Evolutionary conservation across 1,139 yeast genomes (phyloP).

Genomic region (Suhomyces bokatorum): DNA sequence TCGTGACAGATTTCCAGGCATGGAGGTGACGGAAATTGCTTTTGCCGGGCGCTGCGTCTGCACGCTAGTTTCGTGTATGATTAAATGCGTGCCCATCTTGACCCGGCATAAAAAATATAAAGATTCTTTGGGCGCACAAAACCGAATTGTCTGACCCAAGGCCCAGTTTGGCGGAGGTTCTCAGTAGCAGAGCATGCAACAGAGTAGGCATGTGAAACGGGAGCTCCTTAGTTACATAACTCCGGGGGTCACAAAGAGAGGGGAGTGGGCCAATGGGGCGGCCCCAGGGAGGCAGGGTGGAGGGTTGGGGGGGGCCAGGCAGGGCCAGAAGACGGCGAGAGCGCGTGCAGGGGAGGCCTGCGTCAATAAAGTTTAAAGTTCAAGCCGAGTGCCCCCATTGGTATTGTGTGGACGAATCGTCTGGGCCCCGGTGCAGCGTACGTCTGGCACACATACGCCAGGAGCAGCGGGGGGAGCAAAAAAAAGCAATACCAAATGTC

Average conservation of each 20-base stretch:
- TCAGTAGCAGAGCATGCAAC: background rate
- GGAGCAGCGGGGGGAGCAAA: background rate
- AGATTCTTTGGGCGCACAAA: conserved; percentile 4
- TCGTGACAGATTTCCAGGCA: too few species aligned
- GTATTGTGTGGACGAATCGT: background rate
- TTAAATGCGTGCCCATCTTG: conserved; percentile 3
- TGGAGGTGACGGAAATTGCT: conserved; percentile 3
- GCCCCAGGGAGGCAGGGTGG: too few species aligned
- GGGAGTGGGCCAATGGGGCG: background rate
- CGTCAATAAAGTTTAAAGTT: background rate
- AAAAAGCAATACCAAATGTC: conserved; percentile 1
- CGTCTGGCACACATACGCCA: too few species aligned
- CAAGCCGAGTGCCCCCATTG: background rate
- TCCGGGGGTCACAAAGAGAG: background rate
- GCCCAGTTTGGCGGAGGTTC: background rate
- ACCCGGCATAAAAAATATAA: conserved; percentile 3
- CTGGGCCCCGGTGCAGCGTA: background rate
- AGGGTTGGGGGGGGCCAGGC: too few species aligned
- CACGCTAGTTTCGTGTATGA: conserved; percentile 6
- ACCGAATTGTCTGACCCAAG: conserved; percentile 3
- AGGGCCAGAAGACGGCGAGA: background rate
- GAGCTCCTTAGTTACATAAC: background rate
- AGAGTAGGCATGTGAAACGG: conserved; percentile 4
- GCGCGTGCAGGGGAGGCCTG: background rate
- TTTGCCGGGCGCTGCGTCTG: conserved; percentile 2